Evolutionary conservation across 2,329 filamentous ascomycete genomes (phyloP).

Genomic region (Diplodia sapinea): DNA sequence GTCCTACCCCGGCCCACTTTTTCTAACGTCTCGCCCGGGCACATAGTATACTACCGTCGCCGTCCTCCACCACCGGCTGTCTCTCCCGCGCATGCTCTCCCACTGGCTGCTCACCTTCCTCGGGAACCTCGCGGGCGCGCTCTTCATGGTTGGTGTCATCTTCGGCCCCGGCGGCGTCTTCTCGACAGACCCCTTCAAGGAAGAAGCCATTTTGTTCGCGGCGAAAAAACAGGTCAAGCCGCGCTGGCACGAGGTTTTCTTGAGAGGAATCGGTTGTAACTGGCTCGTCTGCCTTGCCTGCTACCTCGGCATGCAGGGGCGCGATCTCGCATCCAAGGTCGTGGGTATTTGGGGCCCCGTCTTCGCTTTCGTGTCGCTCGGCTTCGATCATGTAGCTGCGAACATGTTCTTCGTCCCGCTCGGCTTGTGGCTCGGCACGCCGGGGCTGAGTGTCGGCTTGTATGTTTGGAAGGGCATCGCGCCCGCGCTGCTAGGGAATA

Average conservation of each 20-base stretch:
- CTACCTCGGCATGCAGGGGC: conserved; percentile 37
- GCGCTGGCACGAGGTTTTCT: conserved; percentile 36
- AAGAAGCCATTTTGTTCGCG: conserved; percentile 35
- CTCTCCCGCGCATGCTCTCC: conserved; percentile 44
- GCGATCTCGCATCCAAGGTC: conserved; percentile 37
- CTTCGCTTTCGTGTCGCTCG: conserved; percentile 38
- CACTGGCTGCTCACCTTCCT: conserved; percentile 57
- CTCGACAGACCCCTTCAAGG: conserved; percentile 37
- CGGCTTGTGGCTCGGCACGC: conserved; percentile 38
- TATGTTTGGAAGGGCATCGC: conserved; percentile 42
- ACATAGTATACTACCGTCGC: conserved; percentile 34
- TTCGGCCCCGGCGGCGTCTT: conserved; percentile 58
- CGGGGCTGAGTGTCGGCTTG: conserved; percentile 35
- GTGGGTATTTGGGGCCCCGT: conserved; percentile 41
- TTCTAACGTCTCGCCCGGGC: not conserved
- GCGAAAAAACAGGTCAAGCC: conserved; percentile 36
- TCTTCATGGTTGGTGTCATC: conserved; percentile 57
- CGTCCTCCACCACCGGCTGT: conserved; percentile 39
- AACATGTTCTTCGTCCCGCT: conserved; percentile 42
- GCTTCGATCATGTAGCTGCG: conserved; percentile 40
- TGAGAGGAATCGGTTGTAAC: conserved; percentile 37
- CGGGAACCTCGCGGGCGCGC: conserved; percentile 56
- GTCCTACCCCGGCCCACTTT: too few relatives aligned
- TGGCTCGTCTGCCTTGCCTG: conserved; percentile 39
- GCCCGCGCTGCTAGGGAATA: conserved; percentile 38